Evolutionary conservation across 129 eudicot genomes (phyloP).

Genomic region (Rutidosis leptorrhynchoides): DNA sequence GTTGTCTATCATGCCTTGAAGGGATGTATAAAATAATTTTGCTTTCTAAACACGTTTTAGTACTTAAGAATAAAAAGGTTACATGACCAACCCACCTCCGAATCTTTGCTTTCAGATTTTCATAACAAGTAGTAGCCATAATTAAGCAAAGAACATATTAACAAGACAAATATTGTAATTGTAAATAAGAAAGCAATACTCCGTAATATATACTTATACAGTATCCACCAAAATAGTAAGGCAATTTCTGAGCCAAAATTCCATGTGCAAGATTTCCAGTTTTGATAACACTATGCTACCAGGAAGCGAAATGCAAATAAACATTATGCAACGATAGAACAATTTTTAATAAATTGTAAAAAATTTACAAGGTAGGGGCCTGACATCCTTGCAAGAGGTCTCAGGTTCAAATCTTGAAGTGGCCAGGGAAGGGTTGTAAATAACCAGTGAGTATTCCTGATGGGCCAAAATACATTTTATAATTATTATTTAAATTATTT

Average conservation of each 20-base stretch:
- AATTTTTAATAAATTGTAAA: neutral
- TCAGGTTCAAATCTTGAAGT: neutral
- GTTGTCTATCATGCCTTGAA: neutral
- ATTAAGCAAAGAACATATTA: neutral
- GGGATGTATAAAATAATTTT: neutral
- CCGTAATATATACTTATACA: constrained; percentile 14
- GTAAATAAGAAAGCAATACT: no score
- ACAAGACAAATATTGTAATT: neutral
- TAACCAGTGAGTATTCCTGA: no score
- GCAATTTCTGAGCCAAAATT: constrained; percentile 4
- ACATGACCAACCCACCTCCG: neutral
- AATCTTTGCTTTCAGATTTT: neutral
- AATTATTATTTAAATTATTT: no score
- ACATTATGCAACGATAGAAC: constrained; percentile 20
- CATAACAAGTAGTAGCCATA: neutral
- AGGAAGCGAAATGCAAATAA: constrained; percentile 26
- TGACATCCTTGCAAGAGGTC: no score
- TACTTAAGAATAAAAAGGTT: neutral
- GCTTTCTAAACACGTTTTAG: neutral
- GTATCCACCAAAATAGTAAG: constrained; percentile 1
- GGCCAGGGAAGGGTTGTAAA: no score
- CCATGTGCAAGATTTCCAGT: constrained; percentile 31
- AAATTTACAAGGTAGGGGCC: no score
- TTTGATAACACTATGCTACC: constrained; percentile 25
- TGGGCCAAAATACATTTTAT: no score